Conservation (phyloP, 75 land plant genomes). For the Pinus albicaulis region DNA sequence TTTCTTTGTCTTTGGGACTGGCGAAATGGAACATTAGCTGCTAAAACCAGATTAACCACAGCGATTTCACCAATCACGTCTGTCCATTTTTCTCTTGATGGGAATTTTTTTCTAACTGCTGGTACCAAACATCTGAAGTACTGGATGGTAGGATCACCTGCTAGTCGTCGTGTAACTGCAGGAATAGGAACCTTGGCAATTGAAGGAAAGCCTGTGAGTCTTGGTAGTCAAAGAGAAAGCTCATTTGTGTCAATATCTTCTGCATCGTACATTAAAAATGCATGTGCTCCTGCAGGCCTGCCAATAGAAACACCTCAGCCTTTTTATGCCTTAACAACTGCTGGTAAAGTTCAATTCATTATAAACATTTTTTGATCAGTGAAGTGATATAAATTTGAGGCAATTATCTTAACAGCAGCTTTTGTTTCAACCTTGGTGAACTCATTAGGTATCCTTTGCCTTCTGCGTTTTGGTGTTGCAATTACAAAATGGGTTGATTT, state of each 20-base stretch:
- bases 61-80: constrained; percentile 42
- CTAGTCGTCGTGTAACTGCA: constrained; percentile 27
- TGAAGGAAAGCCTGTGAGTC: constrained; percentile 49
- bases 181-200: constrained; percentile 24
- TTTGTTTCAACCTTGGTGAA: background rate
- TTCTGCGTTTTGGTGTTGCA: constrained; percentile 49
- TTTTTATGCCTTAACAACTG: constrained; percentile 64
- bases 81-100: constrained; percentile 57
- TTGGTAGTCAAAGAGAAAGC: constrained; percentile 48
- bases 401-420: background rate
- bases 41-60: constrained; percentile 51
- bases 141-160: constrained; percentile 44
- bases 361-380: background rate
- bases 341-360: constrained; percentile 30
- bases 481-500: constrained; percentile 66
- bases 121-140: constrained; percentile 67
- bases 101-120: constrained; percentile 61
- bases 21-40: constrained; percentile 41
- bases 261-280: constrained; percentile 15
- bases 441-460: constrained; percentile 51
- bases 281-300: constrained; percentile 1
- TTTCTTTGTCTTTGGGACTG: constrained; percentile 73
- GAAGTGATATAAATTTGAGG: background rate
- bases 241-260: constrained; percentile 58
- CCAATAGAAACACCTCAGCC: constrained; percentile 32